phyloP scores from a whole-genome alignment of 2,329 filamentous ascomycete genomes.

The Colletotrichum tofieldiae region DNA sequence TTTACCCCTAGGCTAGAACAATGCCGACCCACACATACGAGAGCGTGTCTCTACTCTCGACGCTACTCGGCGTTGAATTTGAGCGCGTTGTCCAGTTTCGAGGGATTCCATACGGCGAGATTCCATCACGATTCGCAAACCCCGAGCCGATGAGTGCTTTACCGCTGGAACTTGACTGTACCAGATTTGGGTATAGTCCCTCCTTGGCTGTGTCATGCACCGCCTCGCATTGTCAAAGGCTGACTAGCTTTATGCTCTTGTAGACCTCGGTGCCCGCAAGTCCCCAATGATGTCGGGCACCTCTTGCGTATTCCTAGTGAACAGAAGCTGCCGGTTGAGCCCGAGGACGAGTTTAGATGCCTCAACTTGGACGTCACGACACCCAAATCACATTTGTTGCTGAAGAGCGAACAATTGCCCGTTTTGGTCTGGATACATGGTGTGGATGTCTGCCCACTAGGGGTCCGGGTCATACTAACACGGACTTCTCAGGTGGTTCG shows the following conservation, averaged over 20 bases:
- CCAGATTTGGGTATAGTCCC: constrained; percentile 25
- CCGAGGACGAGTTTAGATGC: constrained; percentile 60
- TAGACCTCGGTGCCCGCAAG: constrained; percentile 61
- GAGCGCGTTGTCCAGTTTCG: constrained; percentile 18
- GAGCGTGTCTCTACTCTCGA: constrained; percentile 18
- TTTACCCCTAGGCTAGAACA: not conserved
- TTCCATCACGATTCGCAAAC: constrained; percentile 25
- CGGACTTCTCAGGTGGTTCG: constrained; percentile 53
- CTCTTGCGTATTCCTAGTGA: constrained; percentile 59
- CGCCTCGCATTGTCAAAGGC: not conserved
- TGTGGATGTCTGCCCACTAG: constrained; percentile 18
- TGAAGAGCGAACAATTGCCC: constrained; percentile 47
- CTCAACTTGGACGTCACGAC: constrained; percentile 59
- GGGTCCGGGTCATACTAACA: not conserved
- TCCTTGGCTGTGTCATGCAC: not conserved
- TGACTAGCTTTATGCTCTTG: constrained; percentile 27
- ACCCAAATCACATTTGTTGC: constrained; percentile 40
- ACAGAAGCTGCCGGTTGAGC: constrained; percentile 44
- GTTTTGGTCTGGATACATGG: constrained; percentile 64
- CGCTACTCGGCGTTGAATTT: constrained; percentile 14
- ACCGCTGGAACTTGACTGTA: constrained; percentile 14
- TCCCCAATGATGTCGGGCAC: constrained; percentile 57
- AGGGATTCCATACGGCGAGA: constrained; percentile 34
- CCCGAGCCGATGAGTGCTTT: not conserved
- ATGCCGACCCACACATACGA: not conserved